A percentile compares a stretch with the other conserved stretches of the same genome.
phyloP scores from a whole-genome alignment of 2,329 filamentous ascomycete genomes.

The Colletotrichum musae region DNA sequence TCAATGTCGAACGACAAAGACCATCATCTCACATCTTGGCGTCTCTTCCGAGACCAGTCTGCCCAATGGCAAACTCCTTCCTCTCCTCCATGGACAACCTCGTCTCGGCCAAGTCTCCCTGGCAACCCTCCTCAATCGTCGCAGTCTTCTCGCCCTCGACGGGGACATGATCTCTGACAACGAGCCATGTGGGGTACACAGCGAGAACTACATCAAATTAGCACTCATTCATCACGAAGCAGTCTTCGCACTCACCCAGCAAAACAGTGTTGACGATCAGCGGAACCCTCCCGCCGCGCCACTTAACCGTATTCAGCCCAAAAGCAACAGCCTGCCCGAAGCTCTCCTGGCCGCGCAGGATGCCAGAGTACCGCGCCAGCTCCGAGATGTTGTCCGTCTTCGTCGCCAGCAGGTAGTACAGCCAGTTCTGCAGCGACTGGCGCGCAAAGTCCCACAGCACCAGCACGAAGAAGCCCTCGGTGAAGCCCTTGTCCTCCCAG shows the following conservation, averaged over 20 bases:
- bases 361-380: slow-evolving; percentile 57
- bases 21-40: slow-evolving; percentile 20
- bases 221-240: neutral
- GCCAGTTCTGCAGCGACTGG: slow-evolving; percentile 68
- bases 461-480: slow-evolving; percentile 63
- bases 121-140: slow-evolving; percentile 12
- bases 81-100: slow-evolving; percentile 23
- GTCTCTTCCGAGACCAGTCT: slow-evolving; percentile 29
- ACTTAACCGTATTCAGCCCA: slow-evolving; percentile 55
- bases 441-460: slow-evolving; percentile 65
- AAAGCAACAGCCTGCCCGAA: slow-evolving; percentile 57
- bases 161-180: slow-evolving; percentile 48
- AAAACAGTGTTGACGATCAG: slow-evolving; percentile 56
- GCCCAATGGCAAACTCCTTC: slow-evolving; percentile 29
- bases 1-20: neutral
- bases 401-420: slow-evolving; percentile 69
- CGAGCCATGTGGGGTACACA: slow-evolving; percentile 49
- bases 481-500: slow-evolving; percentile 59
- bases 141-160: slow-evolving; percentile 43
- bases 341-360: slow-evolving; percentile 58
- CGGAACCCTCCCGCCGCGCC: slow-evolving; percentile 55
- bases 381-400: slow-evolving; percentile 71
- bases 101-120: slow-evolving; percentile 19
- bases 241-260: slow-evolving; percentile 49
- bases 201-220: slow-evolving; percentile 45